A percentile compares a stretch with the other conserved stretches of the same genome.
phyloP scores from a whole-genome alignment of 441 rosid genomes.

The Brassica hybrid region DNA sequence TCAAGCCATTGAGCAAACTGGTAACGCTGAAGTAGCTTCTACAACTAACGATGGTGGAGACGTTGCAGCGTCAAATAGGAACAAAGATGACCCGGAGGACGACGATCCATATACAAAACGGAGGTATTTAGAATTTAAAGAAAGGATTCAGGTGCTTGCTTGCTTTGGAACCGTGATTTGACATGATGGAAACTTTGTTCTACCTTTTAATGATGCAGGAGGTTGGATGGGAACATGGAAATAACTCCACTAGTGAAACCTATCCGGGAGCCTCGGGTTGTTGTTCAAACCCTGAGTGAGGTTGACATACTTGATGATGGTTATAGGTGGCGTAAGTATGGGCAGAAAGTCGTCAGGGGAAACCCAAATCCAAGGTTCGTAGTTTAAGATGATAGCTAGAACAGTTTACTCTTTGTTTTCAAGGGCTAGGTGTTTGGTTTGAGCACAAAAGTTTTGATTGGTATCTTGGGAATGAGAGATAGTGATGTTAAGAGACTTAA shows the following conservation, averaged over 20 bases:
- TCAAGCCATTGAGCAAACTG: slow-evolving; percentile 55
- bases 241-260: slow-evolving; percentile 85
- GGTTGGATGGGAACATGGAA: slow-evolving; percentile 53
- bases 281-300: slow-evolving; percentile 96
- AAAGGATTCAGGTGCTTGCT: slow-evolving; percentile 13
- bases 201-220: slow-evolving; percentile 63
- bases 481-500: background rate
- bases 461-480: slow-evolving; percentile 16
- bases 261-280: slow-evolving; percentile 96
- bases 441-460: slow-evolving; percentile 13
- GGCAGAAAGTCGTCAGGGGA: slow-evolving; percentile 98
- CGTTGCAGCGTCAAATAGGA: slow-evolving; percentile 41
- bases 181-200: slow-evolving; percentile 24
- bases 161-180: slow-evolving; percentile 29
- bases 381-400: slow-evolving; percentile 17
- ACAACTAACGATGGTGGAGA: slow-evolving; percentile 66
- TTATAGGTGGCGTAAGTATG: slow-evolving; percentile 41
- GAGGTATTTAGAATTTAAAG: slow-evolving; percentile 58
- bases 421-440: slow-evolving; percentile 15
- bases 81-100: slow-evolving; percentile 65
- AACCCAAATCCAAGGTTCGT: slow-evolving; percentile 1
- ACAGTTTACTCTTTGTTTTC: slow-evolving; percentile 5
- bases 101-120: slow-evolving; percentile 82
- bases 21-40: slow-evolving; percentile 61
- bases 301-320: slow-evolving; percentile 98